A percentile compares a stretch with the other conserved stretches of the same genome.
phyloP scores from a whole-genome alignment of 371 early-diverging fungal species.

The Rhizopus sp. region DNA sequence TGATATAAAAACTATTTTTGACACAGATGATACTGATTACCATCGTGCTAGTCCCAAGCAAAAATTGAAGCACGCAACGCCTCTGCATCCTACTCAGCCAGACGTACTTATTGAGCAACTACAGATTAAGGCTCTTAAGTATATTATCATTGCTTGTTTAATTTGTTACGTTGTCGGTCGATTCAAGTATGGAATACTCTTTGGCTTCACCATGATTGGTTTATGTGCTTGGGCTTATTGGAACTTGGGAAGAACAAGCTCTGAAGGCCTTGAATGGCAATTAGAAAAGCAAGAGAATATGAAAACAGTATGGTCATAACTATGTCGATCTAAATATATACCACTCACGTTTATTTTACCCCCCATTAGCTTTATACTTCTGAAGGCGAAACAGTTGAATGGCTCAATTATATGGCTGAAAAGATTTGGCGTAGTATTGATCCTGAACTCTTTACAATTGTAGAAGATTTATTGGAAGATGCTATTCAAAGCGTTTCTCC shows the following conservation, averaged over 20 bases:
- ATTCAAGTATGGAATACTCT: conserved; percentile 19
- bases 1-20: conserved; percentile 15
- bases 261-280: conserved; percentile 36
- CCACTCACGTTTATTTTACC: neutral
- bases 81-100: conserved; percentile 24
- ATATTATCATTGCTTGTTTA: conserved; percentile 24
- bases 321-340: neutral
- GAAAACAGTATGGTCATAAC: conserved; percentile 29
- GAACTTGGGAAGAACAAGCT: conserved; percentile 25
- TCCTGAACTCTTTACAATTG: conserved; percentile 32
- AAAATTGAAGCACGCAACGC: conserved; percentile 16
- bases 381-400: conserved; percentile 48
- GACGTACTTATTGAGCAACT: conserved; percentile 23
- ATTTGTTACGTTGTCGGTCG: conserved; percentile 34
- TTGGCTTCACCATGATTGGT: conserved; percentile 18
- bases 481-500: conserved; percentile 33
- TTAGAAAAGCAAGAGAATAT: conserved; percentile 35
- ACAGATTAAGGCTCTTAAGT: conserved; percentile 35
- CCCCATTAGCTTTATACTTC: conserved; percentile 38
- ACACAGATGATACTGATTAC: conserved; percentile 7
- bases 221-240: conserved; percentile 34
- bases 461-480: conserved; percentile 44
- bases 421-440: conserved; percentile 49
- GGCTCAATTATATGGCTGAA: conserved; percentile 46
- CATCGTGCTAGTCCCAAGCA: neutral